Base-by-base conservation (phyloP, 176 grass and related monocot species). In the Puccinellia tenuiflora region DNA sequence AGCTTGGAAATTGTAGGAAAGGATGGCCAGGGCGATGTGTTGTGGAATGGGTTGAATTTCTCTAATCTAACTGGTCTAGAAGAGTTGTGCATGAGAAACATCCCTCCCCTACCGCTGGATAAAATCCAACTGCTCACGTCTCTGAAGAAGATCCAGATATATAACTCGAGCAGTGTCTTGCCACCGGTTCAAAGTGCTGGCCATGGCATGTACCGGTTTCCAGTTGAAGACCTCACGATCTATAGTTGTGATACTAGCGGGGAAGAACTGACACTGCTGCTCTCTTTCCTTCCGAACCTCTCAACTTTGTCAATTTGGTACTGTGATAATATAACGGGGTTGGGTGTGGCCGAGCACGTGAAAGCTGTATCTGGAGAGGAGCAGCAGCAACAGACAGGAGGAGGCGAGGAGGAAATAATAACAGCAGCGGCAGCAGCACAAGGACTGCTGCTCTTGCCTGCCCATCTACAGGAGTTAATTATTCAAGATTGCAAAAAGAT, bases 221-320 rank as follows among this genome's bases (percentile, higher is more conserved):
- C 50, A 34, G 13, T 56, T 35, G 83, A 85, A 33, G 0, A 0
- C 0, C 1, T 85, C 7, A 0, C 0, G 0, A 78, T 78, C 12
- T 0, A 0, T 0, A 0, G 3, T 0, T 85, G 51, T 4, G 39
- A 2, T 79, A 9, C n/a, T 6, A 61, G 30, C 0, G 69, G 70
- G 20, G 30, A 40, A 34, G 68, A 80, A 20, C 6, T 86, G 35
- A 80, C 56, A 0, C 68, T 65, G 12, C 2, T 65, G 18, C 26
- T 86, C 24, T 42, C 68, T 37, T 38, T 24, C 47, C 29, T 73
- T 20, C 56, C 43, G 0, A 30, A 73, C 4, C 70, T 82, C 12
- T 26, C 34, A 1, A 0, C 0, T 0, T 9, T 86, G 24, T 0
- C 0, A 0, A 3, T 73, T 0, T 0, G 0, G 0, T 0, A 0